Base-by-base conservation (phyloP, 1,284 basidiomycete species). In the Papiliotrema laurentii region DNA sequence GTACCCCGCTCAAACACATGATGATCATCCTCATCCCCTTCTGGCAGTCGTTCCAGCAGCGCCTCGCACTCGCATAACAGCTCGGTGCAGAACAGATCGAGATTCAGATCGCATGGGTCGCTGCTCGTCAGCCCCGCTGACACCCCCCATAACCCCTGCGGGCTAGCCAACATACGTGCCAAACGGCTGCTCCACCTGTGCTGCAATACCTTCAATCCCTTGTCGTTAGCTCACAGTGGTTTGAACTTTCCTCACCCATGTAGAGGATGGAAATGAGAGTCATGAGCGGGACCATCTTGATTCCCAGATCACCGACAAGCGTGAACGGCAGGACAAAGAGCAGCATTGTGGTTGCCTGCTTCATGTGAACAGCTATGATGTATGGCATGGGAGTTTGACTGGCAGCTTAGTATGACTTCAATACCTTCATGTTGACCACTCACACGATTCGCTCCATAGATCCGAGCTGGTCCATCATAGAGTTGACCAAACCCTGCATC, bases 311-410 rank as follows among this genome's bases (percentile, higher is more conserved):
- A 31, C 81, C 79, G 41, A 90, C 81, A 26, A 93, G 79, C 5
- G 86, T 87, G 60, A 91, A 83, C 2, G 90, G 90, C 18, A 93
- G 78, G 36, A 86, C 82, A 65, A 90, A 90, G 11, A 93, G 80
- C 73, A 92, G 91, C 1, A 92, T 74, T 2, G 85, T 85, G n/a
- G 91, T 86, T 55, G 86, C 88, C 81, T 94, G 91, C 72, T 94
- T 94, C 62, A 94, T 77, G 71, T 94, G 91, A 55, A 93, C 87
- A 35, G 86, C 81, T 53, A 72, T 69, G 42, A 72, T 59, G 53
- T 68, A 68, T 2, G 70, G 71, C 16, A 73, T 61, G 4, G 70
- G 69, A 1, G 70, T 72, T 52, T 69, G 68, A 10, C 52, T 55
- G 41, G 33, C 2, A 22, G n/a, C n/a, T 56, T 39, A 58, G 49